phyloP scores from a whole-genome alignment of 139 green algal species.

The Trebouxia sp. region DNA sequence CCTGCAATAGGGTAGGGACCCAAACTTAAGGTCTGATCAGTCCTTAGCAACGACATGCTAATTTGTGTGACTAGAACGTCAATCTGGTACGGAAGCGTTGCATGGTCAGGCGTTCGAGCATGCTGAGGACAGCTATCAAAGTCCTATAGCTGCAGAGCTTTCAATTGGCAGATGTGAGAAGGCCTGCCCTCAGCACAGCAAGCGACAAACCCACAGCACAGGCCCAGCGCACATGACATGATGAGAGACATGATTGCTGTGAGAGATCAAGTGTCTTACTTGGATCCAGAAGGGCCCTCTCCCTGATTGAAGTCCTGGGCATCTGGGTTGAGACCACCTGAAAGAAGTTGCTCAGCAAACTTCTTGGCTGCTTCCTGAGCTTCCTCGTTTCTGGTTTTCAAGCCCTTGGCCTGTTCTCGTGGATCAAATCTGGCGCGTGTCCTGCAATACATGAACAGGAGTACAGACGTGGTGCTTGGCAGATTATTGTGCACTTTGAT shows the following conservation, averaged over 20 bases:
- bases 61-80: no score
- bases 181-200: no score
- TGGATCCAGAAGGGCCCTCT: background rate
- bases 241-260: background rate
- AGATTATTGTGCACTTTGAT: no score
- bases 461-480: no score
- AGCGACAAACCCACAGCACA: background rate
- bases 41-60: no score
- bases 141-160: no score
- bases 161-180: no score
- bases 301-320: conserved; percentile 54
- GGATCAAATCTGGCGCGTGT: conserved; percentile 49
- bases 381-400: conserved; percentile 36
- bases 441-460: conserved; percentile 12
- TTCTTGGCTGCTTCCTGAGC: conserved; percentile 37
- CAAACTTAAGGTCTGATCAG: no score
- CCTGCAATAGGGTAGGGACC: no score
- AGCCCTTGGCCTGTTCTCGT: conserved; percentile 38
- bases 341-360: conserved; percentile 49
- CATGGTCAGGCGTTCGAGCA: no score
- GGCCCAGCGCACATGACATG: background rate
- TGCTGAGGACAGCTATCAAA: no score
- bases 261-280: background rate
- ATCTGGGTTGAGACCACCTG: conserved; percentile 42
- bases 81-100: no score